Percentiles rank a stretch among this genome's conserved stretches.
phyloP scores from a whole-genome alignment of 73 alveolate species.

The Paramecium biaurelia region DNA sequence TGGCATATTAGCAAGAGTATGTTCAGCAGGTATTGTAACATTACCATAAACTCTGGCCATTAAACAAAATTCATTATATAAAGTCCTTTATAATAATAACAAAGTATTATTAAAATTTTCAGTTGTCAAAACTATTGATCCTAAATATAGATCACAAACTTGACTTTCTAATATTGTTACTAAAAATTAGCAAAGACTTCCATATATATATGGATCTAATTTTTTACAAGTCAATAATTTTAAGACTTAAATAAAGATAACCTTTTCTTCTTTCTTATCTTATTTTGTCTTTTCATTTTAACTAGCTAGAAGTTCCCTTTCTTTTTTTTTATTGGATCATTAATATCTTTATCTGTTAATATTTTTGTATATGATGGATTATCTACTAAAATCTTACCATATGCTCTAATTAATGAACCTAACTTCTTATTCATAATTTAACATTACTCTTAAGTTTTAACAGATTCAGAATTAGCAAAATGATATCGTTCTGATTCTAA shows the following conservation, averaged over 20 bases:
- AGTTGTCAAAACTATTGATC: neutral
- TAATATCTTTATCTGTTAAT: neutral
- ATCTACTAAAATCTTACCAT: neutral
- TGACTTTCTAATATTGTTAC: neutral
- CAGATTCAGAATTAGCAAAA: neutral
- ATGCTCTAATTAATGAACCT: neutral
- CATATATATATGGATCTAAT: slow-evolving; percentile 35
- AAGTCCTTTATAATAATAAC: neutral
- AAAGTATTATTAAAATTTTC: neutral
- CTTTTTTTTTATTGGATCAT: neutral
- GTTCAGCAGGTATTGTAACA: neutral
- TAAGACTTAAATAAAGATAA: neutral
- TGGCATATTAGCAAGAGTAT: neutral
- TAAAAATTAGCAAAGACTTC: neutral
- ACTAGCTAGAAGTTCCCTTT: neutral
- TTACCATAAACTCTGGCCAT: neutral
- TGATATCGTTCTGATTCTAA: neutral
- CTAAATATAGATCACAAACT: neutral
- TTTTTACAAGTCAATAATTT: neutral
- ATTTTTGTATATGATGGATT: neutral
- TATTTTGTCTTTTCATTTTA: neutral
- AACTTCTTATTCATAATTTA: neutral
- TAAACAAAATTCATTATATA: neutral
- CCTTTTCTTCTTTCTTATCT: neutral
- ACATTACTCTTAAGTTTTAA: neutral